These are phyloP conservation scores for Euptelea pleiosperma DNA, from an alignment of 164 flowering plant species.

Conservation along the genomic window DNA sequence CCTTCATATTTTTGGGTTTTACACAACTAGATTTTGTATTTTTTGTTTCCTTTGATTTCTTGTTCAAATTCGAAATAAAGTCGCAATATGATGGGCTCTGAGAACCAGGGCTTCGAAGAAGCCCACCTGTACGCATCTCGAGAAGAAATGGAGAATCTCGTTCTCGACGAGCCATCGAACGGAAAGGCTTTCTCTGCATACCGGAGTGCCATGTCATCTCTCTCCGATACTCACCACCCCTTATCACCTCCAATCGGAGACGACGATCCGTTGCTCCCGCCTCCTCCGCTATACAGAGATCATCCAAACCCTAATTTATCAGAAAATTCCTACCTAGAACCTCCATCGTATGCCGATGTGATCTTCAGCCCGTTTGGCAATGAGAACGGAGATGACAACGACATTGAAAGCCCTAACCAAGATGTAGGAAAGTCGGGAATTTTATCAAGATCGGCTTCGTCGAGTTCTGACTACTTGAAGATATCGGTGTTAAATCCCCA, in stretches of 20 bases:
- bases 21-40: too few relatives aligned
- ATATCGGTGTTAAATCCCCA: slow-evolving; percentile 80
- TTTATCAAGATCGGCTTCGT: slow-evolving; percentile 34
- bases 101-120: slow-evolving; percentile 47
- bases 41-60: too few relatives aligned
- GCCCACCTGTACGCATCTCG: slow-evolving; percentile 45
- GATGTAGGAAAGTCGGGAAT: slow-evolving; percentile 8
- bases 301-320: slow-evolving; percentile 20
- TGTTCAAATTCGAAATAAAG: not conserved
- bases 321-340: slow-evolving; percentile 28
- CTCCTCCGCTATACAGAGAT: slow-evolving; percentile 5
- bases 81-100: slow-evolving; percentile 61
- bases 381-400: slow-evolving; percentile 22
- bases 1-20: too few relatives aligned
- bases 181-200: slow-evolving; percentile 27
- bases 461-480: slow-evolving; percentile 42
- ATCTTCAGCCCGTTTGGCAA: slow-evolving; percentile 43
- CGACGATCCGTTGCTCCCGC: slow-evolving; percentile 20
- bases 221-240: slow-evolving; percentile 40
- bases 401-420: slow-evolving; percentile 23
- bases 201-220: slow-evolving; percentile 44
- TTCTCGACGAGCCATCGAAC: slow-evolving; percentile 44
- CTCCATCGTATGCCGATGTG: slow-evolving; percentile 47
- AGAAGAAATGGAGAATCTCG: slow-evolving; percentile 65
- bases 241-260: slow-evolving; percentile 18